phyloP scores from a whole-genome alignment of 1,139 yeast species.

The Taphrina communis region DNA sequence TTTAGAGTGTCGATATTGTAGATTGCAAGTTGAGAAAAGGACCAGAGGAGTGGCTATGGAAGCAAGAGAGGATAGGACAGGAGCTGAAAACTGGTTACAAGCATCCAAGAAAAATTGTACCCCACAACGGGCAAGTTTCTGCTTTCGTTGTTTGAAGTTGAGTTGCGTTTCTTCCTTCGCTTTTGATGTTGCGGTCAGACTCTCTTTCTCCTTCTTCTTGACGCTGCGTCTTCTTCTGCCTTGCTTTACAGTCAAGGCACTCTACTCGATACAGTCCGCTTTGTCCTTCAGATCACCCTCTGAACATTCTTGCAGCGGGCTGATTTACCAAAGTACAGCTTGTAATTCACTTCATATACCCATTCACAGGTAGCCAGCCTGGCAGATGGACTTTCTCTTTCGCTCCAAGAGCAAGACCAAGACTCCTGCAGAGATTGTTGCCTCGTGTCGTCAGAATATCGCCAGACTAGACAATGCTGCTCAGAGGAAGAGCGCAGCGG shows the following conservation, averaged over 20 bases:
- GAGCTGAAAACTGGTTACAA: too few species aligned
- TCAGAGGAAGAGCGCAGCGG: constrained; percentile 57
- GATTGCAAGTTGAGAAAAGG: background rate
- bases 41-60: too few species aligned
- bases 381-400: constrained; percentile 36
- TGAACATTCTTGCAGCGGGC: too few species aligned
- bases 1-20: background rate
- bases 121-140: background rate
- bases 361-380: background rate
- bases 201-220: too few species aligned
- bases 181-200: too few species aligned
- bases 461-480: constrained; percentile 25
- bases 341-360: too few species aligned
- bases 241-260: too few species aligned
- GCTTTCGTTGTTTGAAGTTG: background rate
- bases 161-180: background rate
- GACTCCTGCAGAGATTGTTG: constrained; percentile 31
- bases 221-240: too few species aligned
- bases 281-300: too few species aligned
- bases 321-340: too few species aligned
- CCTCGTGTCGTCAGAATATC: constrained; percentile 20
- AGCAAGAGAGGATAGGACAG: too few species aligned
- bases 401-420: constrained; percentile 31
- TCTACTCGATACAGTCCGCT: too few species aligned
- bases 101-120: background rate